phyloP scores from a whole-genome alignment of 352 stramenopile genomes.

The Phytophthora pluvialis region DNA sequence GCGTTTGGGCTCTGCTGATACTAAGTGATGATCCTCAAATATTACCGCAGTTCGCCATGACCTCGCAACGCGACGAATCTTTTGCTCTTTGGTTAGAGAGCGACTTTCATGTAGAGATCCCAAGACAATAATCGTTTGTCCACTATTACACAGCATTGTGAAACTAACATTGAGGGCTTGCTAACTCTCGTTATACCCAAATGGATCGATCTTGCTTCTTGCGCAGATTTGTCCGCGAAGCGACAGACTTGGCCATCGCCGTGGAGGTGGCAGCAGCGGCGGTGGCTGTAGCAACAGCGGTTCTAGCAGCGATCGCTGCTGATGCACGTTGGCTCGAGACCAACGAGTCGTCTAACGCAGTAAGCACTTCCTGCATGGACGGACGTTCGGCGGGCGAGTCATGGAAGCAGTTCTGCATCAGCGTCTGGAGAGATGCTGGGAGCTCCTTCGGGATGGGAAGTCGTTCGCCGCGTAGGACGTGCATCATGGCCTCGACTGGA shows the following conservation, averaged over 20 bases:
- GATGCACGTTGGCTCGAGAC: constrained; percentile 26
- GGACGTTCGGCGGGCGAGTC: constrained; percentile 67
- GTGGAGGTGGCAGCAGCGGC: constrained; percentile 23
- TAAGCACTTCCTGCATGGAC: constrained; percentile 74
- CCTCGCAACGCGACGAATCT: background rate
- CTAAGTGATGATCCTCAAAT: too few relatives aligned
- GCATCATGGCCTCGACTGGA: constrained; percentile 67
- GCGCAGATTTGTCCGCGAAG: constrained; percentile 9
- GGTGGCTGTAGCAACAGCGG: constrained; percentile 23
- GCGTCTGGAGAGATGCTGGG: constrained; percentile 48
- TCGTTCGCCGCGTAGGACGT: constrained; percentile 65
- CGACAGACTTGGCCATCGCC: constrained; percentile 24
- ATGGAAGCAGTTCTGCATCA: constrained; percentile 80
- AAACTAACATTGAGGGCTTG: background rate
- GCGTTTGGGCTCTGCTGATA: too few relatives aligned
- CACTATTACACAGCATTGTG: constrained; percentile 2
- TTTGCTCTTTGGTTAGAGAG: background rate
- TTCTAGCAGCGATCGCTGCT: constrained; percentile 27
- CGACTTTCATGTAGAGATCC: background rate
- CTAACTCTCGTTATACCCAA: constrained; percentile 31
- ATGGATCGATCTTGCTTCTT: constrained; percentile 40
- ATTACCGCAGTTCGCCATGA: background rate
- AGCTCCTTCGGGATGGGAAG: constrained; percentile 55
- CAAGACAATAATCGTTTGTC: constrained; percentile 7
- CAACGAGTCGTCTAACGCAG: constrained; percentile 47